phyloP scores from a whole-genome alignment of 768 basidiomycete genomes.

The Pulveroboletus sp. region DNA sequence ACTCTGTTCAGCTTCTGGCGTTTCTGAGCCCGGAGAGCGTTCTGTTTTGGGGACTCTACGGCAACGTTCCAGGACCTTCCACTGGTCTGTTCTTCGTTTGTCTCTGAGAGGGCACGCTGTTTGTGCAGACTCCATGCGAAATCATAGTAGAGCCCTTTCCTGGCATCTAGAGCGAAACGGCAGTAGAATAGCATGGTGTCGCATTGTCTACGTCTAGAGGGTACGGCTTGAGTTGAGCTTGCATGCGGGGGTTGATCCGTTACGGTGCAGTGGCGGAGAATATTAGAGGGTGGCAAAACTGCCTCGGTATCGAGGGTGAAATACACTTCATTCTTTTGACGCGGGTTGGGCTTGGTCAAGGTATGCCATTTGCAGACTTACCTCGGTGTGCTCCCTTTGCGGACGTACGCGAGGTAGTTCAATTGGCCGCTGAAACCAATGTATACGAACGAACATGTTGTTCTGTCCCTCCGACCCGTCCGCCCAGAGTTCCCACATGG shows the following conservation, averaged over 20 bases:
- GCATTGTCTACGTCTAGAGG: conserved; percentile 13
- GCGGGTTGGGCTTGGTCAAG: neutral
- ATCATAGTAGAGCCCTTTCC: conserved; percentile 57
- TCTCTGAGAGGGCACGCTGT: conserved; percentile 32
- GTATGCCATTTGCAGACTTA: conserved; percentile 27
- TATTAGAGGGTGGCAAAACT: conserved; percentile 46
- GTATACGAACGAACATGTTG: conserved; percentile 56
- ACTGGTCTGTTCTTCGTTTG: conserved; percentile 27
- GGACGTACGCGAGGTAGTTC: conserved; percentile 61
- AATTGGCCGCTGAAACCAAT: conserved; percentile 71
- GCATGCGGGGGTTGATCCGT: conserved; percentile 25
- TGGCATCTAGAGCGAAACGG: conserved; percentile 52
- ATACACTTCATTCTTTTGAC: conserved; percentile 68
- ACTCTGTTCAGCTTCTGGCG: conserved; percentile 18
- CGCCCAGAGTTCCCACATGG: conserved; percentile 57
- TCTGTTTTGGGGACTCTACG: conserved; percentile 17
- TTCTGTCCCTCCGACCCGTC: conserved; percentile 29
- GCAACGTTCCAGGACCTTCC: conserved; percentile 49
- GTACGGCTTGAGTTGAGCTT: conserved; percentile 2
- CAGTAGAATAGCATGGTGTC: conserved; percentile 48
- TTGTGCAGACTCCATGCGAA: conserved; percentile 57
- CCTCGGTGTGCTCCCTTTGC: conserved; percentile 57
- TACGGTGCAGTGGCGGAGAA: conserved; percentile 52
- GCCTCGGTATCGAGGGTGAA: conserved; percentile 51
- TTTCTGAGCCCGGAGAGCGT: conserved; percentile 13